Conservation (phyloP, 2,329 filamentous ascomycete species). For the Diaporthe caulivora region DNA sequence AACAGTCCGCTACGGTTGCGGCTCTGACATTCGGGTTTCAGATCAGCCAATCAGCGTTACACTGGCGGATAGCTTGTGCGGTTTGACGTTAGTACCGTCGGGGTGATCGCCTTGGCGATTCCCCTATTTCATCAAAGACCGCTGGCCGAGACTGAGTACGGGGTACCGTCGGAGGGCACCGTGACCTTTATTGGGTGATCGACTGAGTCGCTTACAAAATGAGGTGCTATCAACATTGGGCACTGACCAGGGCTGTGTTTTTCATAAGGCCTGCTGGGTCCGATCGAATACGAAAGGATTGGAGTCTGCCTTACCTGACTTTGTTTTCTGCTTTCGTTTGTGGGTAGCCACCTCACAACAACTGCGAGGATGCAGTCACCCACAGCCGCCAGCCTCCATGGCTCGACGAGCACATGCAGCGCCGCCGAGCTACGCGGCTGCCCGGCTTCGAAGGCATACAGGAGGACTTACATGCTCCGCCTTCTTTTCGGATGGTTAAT, state of each 20-base stretch:
- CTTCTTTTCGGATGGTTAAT: background rate
- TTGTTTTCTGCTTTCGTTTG: background rate
- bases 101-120: background rate
- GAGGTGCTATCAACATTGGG: background rate
- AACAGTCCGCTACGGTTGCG: background rate
- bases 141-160: conserved; percentile 8
- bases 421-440: background rate
- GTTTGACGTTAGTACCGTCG: background rate
- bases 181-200: background rate
- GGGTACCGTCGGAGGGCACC: background rate
- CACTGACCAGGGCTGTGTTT: background rate
- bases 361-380: conserved; percentile 8
- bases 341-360: background rate
- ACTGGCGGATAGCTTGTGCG: background rate
- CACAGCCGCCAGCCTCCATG: conserved; percentile 7
- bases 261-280: background rate
- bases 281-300: background rate
- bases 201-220: background rate
- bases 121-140: conserved; percentile 3
- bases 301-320: background rate
- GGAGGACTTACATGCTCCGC: conserved; percentile 16
- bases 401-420: conserved; percentile 10
- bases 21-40: background rate
- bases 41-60: conserved; percentile 5
- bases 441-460: conserved; percentile 4